A percentile compares a stretch with the other conserved stretches of the same genome.
These are phyloP conservation scores for Didymella pinodella DNA, from an alignment of 2,329 filamentous ascomycete species.

Conservation along the genomic window DNA sequence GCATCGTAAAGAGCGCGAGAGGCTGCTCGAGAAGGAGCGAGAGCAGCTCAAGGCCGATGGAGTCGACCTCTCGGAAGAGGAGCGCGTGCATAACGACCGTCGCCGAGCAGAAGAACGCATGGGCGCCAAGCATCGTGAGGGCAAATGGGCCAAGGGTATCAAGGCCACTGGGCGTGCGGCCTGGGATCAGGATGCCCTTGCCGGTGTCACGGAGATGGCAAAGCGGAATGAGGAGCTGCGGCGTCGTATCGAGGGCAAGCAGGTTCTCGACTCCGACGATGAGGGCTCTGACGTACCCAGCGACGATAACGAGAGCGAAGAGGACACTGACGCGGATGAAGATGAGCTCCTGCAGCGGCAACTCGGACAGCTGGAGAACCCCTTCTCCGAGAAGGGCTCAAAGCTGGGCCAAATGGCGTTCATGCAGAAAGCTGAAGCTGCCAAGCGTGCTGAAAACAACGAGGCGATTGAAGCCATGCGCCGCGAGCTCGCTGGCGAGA, in stretches of 20 bases:
- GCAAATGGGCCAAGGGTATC: conserved; percentile 89
- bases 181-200: conserved; percentile 88
- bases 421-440: conserved; percentile 88
- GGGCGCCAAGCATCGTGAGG: conserved; percentile 83
- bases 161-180: conserved; percentile 79
- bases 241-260: conserved; percentile 77
- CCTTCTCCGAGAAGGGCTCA: conserved; percentile 65
- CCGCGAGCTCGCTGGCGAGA: conserved; percentile 71
- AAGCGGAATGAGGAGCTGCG: conserved; percentile 82
- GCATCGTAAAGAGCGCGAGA: conserved; percentile 79
- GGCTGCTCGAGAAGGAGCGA: conserved; percentile 64
- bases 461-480: conserved; percentile 68
- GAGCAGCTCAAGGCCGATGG: conserved; percentile 66
- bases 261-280: conserved; percentile 58
- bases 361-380: conserved; percentile 53
- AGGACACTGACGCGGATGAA: conserved; percentile 67
- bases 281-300: conserved; percentile 57
- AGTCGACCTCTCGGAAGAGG: conserved; percentile 68
- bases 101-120: conserved; percentile 84
- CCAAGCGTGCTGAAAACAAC: conserved; percentile 80
- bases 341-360: conserved; percentile 44
- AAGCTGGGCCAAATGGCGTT: conserved; percentile 87
- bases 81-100: conserved; percentile 72
- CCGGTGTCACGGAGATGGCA: conserved; percentile 81
- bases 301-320: conserved; percentile 62